Base-by-base conservation (phyloP, 1,284 basidiomycete genomes). In the Ustilago curta region DNA sequence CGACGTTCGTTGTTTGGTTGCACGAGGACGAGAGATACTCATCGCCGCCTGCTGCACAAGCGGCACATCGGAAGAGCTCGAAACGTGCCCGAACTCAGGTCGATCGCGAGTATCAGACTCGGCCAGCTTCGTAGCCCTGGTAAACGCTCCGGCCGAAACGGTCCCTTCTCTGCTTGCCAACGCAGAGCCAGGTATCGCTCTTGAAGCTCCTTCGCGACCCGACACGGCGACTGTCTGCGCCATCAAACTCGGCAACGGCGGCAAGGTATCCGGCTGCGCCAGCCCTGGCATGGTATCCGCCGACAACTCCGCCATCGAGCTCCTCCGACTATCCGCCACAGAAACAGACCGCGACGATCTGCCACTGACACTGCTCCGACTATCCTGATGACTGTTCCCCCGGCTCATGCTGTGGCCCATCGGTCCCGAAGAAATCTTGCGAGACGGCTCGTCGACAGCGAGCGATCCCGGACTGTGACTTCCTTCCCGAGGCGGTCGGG, bases 351-450 rank as follows among this genome's bases (percentile, higher is more conserved):
- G 51, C 35, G 71, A 66, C 8, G 69, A 68, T 16, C 69, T 31
- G 0, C 58, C 45, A 25, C 68, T 72, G 4, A 35, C 31, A 50
- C 62, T 70, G 40, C 66, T 58, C 31, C 56, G 32, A 4, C 40
- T n/a, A 29, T 64, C 51, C 32, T 65, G 69, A 11, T 60, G 47
- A 43, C 65, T 64, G 37, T 50, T 65, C 1, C 63, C 61, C 5
- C 59, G 47, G 43, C 63, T 73, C 59, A 62, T 65, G 57, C 62
- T 63, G 16, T 71, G 71, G 0, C 69, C 78, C 66, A 81, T 63
- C 0, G 79, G 79, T 3, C 79, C 79, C 8, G 75, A 78, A 3
- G 79, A 80, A 11, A 81, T 50, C 47, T 79, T 81, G 11, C 79
- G 67, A 19, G 71, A 77, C 4, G 67, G 64, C 25, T 72, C 69